A percentile compares a stretch with the other conserved stretches of the same genome.
phyloP scores from a whole-genome alignment of 257 asterid species.

The Catharanthus roseus region DNA sequence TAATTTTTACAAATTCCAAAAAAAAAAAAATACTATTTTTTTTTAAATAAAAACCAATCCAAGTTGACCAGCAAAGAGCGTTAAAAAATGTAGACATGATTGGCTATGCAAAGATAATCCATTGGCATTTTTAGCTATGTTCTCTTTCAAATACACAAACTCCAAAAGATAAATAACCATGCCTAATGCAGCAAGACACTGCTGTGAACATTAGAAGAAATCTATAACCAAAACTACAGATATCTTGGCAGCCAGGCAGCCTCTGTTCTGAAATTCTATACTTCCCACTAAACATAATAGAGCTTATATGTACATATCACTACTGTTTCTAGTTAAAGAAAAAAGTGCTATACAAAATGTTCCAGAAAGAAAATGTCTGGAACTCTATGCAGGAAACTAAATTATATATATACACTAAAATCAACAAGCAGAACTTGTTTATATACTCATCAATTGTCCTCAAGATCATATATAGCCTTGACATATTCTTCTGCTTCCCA shows the following conservation, averaged over 20 bases:
- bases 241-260: too few species aligned
- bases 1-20: too few species aligned
- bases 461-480: constrained; percentile 45
- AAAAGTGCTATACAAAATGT: background rate
- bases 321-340: background rate
- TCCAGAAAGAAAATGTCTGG: background rate
- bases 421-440: background rate
- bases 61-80: too few species aligned
- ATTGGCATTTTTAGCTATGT: too few species aligned
- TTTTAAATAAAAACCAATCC: too few species aligned
- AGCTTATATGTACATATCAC: background rate
- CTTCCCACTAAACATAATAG: too few species aligned
- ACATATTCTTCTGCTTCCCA: constrained; percentile 66
- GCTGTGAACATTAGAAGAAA: background rate
- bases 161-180: background rate
- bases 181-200: background rate
- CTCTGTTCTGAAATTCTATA: background rate
- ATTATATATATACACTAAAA: background rate
- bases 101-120: too few species aligned
- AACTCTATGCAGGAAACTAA: background rate
- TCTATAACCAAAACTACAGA: background rate
- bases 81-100: too few species aligned
- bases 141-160: background rate
- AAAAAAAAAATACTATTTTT: too few species aligned
- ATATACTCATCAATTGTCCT: constrained; percentile 38